phyloP scores from a whole-genome alignment of 257 asterid species.

The Cynanchum wilfordii region DNA sequence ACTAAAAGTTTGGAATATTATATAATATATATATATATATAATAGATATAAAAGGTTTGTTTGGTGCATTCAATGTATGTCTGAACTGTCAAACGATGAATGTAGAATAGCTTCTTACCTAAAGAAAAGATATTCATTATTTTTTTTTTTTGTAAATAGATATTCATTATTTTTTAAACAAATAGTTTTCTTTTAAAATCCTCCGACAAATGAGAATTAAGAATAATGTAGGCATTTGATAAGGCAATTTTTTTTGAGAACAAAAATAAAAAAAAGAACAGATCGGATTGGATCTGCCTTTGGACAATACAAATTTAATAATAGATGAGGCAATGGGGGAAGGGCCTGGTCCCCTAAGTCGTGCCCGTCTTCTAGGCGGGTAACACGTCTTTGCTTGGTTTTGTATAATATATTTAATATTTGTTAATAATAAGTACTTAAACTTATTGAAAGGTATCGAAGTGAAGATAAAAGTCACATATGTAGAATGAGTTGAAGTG shows the following conservation, averaged over 20 bases:
- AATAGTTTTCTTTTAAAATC: neutral
- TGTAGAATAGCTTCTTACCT: slow-evolving; percentile 8
- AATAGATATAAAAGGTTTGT: neutral
- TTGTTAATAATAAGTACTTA: no score
- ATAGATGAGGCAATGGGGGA: no score
- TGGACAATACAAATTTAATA: no score
- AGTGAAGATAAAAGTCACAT: no score
- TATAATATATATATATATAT: no score
- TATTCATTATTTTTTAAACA: neutral
- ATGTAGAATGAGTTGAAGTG: no score
- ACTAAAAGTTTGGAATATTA: no score
- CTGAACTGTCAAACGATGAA: slow-evolving; percentile 44
- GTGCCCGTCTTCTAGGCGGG: slow-evolving; percentile 39
- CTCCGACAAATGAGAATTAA: slow-evolving; percentile 1
- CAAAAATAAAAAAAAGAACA: no score
- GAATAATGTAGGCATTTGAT: slow-evolving; percentile 11
- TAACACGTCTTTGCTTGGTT: slow-evolving; percentile 19
- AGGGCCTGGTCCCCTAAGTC: slow-evolving; percentile 29
- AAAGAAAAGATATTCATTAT: slow-evolving; percentile 1
- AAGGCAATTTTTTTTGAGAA: slow-evolving; percentile 23
- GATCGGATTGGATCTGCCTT: no score
- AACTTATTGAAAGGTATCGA: no score
- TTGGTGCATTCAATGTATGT: slow-evolving; percentile 12
- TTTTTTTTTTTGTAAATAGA: no score
- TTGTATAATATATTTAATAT: no score